A percentile compares a stretch with the other conserved stretches of the same genome.
Conservation (phyloP, 805 yeast genomes). For the Ogataea kodamae region DNA sequence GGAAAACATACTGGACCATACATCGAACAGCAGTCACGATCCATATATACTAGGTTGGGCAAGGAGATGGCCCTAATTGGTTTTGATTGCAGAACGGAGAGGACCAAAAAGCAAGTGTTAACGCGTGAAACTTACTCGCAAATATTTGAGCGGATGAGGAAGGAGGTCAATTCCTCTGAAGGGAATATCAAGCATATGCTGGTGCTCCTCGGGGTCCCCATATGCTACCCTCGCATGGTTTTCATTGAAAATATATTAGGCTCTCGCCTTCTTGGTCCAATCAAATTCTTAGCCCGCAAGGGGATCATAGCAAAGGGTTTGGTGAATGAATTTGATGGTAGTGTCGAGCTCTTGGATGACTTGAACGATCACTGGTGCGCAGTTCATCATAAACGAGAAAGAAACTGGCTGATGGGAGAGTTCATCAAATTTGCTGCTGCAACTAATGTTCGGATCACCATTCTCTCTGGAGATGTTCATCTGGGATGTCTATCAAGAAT, state of each 20-base stretch:
- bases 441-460: constrained; percentile 70
- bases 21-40: constrained; percentile 63
- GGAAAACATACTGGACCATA: constrained; percentile 61
- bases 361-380: constrained; percentile 98
- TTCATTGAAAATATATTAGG: constrained; percentile 80
- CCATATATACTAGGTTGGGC: constrained; percentile 73
- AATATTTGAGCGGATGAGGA: constrained; percentile 55
- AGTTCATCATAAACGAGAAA: constrained; percentile 76
- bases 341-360: constrained; percentile 87
- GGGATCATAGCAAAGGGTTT: constrained; percentile 68
- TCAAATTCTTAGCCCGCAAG: constrained; percentile 55
- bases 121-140: constrained; percentile 51
- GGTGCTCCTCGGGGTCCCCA: constrained; percentile 90
- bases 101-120: constrained; percentile 60
- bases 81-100: constrained; percentile 90
- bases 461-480: constrained; percentile 92
- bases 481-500: constrained; percentile 80
- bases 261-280: constrained; percentile 58
- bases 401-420: constrained; percentile 62
- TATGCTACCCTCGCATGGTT: constrained; percentile 89
- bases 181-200: constrained; percentile 69
- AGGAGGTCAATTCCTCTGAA: constrained; percentile 49
- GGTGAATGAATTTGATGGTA: constrained; percentile 89
- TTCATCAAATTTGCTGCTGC: constrained; percentile 64
- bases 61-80: constrained; percentile 69